A percentile compares a stretch with the other conserved stretches of the same genome.
These are phyloP conservation scores for Maudiozyma pseudohumilis DNA, from an alignment of 805 yeast species.

Conservation along the genomic window DNA sequence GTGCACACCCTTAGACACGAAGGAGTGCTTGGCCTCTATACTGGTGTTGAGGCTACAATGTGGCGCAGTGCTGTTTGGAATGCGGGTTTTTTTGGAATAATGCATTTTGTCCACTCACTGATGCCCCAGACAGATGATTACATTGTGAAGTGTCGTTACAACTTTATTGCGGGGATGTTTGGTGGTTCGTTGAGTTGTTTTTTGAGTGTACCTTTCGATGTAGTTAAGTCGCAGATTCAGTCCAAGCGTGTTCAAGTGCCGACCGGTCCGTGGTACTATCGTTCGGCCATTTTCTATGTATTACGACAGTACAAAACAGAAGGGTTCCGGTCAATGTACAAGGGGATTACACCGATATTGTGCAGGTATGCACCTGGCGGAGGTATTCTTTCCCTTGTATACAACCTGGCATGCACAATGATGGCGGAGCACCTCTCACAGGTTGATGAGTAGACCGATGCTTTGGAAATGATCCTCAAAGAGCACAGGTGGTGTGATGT, in stretches of 20 bases:
- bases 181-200: constrained; percentile 94
- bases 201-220: constrained; percentile 91
- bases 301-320: constrained; percentile 65
- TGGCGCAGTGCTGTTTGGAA: constrained; percentile 97
- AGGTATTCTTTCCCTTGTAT: constrained; percentile 92
- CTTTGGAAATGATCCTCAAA: no score
- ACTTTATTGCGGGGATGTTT: constrained; percentile 79
- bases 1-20: constrained; percentile 57
- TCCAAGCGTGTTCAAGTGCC: constrained; percentile 24
- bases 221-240: constrained; percentile 92
- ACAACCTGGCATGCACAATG: constrained; percentile 35
- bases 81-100: constrained; percentile 93
- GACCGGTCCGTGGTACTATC: constrained; percentile 43
- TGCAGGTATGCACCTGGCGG: constrained; percentile 97
- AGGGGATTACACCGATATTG: constrained; percentile 93
- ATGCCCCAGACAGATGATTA: constrained; percentile 6
- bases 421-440: not conserved
- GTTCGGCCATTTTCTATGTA: constrained; percentile 79
- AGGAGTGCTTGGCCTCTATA: constrained; percentile 75
- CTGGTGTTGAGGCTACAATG: constrained; percentile 89
- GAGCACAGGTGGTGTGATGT: no score
- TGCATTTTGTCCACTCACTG: constrained; percentile 67
- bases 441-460: no score
- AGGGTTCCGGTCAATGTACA: constrained; percentile 80
- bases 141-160: constrained; percentile 59